Evolutionary conservation across 176 grass and related monocot genomes (phyloP), one percentile per base, ranked within the genome.

Genomic region (Typha latifolia): DNA sequence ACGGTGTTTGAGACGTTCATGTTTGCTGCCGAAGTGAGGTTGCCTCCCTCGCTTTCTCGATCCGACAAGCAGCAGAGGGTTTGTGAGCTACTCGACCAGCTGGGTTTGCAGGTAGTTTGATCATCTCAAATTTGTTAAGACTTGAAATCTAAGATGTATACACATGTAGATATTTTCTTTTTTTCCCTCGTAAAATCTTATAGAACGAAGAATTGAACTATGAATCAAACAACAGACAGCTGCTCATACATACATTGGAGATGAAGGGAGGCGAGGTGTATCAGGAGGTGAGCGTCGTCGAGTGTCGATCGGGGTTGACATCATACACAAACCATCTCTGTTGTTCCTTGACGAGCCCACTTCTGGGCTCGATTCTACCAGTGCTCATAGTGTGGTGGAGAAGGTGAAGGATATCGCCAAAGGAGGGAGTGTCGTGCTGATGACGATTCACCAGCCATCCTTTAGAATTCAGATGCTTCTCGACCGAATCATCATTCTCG

Each of bases 401-500:
- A 86, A 86, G 64, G 84, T 91, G 51, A 86, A 80, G 77, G 82
- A 86, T 12, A 92, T 90, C 11, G 78, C 93, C 10, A 79, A 72
- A 69, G 89, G 55, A 32, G 88, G 93, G 15, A 92, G 85, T 62
- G 76, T 89, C 51, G 88, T 92, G 62, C 76, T 97, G 14, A 89
- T 97, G 81, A 86, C 93, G 7, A 97, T 97, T 62, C 93, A 92
- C 61, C 93, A 96, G 37, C 92, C 92, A 51, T 91, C 87, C 61
- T 88, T 85, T 48, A 84, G 92, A 70, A 96, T 96, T 23, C 92
- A 91, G 73, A 86, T 84, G 82, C 80, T 91, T 48, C 82, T 96
- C 0, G 82, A 96, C 66, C 79, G 80, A 65, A 64, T 88, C 52
- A 69, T 96, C 71, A 83, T 96, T 76, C 92, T 96, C 2, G 85